Base-by-base conservation (phyloP, 2,329 filamentous ascomycete genomes). In the Clarireedia sp. region DNA sequence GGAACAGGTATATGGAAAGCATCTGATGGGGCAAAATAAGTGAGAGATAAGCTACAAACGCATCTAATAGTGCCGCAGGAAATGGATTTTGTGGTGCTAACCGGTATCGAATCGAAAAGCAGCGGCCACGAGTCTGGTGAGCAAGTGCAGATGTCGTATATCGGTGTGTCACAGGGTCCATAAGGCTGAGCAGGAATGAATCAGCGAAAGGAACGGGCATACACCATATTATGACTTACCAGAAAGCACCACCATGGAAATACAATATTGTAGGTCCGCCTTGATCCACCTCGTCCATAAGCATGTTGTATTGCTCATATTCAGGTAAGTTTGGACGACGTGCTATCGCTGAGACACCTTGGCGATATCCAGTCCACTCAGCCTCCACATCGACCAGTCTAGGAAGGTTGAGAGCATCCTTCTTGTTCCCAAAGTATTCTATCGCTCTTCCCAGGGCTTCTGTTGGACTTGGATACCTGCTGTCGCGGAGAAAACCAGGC, bases 21-120 rank as follows among this genome's bases (percentile, higher is more conserved):
- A 17, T 78, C 85, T 0, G 80, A 74, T 0, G 86, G 85, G 89
- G 89, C 63, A 89, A 85, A 1, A 94, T 74, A 6, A 65, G 60
- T 9, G 58, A 80, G 37, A 94, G 75, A 65, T 92, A 94, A 0
- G 86, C 82, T 33, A 85, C 75, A 9, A 92, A 71, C 1, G 80
- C 86, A 66, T 94, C 89, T 44, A 92, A 72, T 6, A 94, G 70
- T 1, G 87, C 86, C 0, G 85, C 75, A 0, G 89, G 89, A 66
- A 94, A 94, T 0, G 87, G 80, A 57, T 85, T 72, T 67, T 90
- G 85, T 0, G 89, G 89, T 12, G 86, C 81, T 2, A 94, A 77
- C 5, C 89, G 78, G 70, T 92, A 92, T 3, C 86, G 79, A 5
- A 91, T 82, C 26, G 48, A 59, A 46, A 67, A 91, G 40, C 83